These are phyloP conservation scores for Lepiota brunneoincarnata DNA, from an alignment of 768 basidiomycete genomes.

Conservation along the genomic window DNA sequence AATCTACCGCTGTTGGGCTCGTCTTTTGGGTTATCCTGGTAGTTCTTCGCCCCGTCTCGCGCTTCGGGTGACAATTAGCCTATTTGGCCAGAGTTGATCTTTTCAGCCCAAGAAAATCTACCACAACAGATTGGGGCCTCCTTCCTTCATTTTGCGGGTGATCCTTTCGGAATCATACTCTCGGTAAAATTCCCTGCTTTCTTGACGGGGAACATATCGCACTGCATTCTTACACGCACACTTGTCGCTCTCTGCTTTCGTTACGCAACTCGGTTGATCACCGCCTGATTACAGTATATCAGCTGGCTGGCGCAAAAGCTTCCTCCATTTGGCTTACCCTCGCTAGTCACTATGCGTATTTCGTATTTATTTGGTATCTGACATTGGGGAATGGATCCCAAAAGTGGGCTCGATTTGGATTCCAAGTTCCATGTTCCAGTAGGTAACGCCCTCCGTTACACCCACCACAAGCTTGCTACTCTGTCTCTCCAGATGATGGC, in stretches of 20 bases:
- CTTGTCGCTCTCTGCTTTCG: constrained; percentile 35
- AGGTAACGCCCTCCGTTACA: too few species aligned
- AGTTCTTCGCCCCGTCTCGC: constrained; percentile 37
- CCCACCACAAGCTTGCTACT: constrained; percentile 24
- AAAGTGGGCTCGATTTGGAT: too few species aligned
- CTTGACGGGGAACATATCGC: constrained; percentile 23
- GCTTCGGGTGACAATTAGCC: constrained; percentile 33
- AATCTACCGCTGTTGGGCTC: too few species aligned
- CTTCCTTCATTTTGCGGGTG: constrained; percentile 41
- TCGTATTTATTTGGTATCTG: constrained; percentile 45
- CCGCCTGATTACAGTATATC: too few species aligned
- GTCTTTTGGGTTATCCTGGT: constrained; percentile 37
- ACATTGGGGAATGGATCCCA: constrained; percentile 31
- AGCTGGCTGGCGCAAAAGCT: constrained; percentile 36
- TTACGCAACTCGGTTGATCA: neutral
- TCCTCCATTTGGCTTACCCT: constrained; percentile 41
- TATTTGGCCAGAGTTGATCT: constrained; percentile 43
- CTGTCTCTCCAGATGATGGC: constrained; percentile 41
- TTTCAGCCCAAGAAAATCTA: constrained; percentile 43
- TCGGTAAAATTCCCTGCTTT: constrained; percentile 20
- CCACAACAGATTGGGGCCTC: constrained; percentile 46
- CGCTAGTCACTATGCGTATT: constrained; percentile 43
- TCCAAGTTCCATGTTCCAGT: too few species aligned
- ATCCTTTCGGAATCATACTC: constrained; percentile 33
- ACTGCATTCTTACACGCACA: constrained; percentile 38